A percentile compares a stretch with the other conserved stretches of the same genome.
phyloP scores from a whole-genome alignment of 75 land plant genomes.

The Gnetum montanum region DNA sequence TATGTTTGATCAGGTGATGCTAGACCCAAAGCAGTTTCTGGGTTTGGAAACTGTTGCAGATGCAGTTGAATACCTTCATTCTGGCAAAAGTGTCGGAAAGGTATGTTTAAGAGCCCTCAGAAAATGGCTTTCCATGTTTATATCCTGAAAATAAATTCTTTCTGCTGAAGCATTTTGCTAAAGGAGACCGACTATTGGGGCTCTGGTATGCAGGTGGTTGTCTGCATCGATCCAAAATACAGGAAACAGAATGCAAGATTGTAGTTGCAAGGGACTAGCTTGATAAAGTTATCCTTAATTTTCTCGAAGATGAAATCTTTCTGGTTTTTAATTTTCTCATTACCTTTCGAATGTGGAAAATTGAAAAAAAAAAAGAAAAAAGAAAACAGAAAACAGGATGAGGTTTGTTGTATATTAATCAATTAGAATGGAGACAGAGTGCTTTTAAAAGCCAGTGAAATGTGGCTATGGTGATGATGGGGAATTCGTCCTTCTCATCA shows the following conservation, averaged over 20 bases:
- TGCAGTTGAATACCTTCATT: conserved; percentile 95
- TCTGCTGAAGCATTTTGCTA: background rate
- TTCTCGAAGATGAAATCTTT: no score
- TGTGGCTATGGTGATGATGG: no score
- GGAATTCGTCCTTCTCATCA: no score
- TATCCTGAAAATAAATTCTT: background rate
- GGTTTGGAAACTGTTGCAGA: conserved; percentile 73
- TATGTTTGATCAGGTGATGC: conserved; percentile 41
- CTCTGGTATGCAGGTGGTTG: conserved; percentile 50
- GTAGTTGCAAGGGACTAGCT: no score
- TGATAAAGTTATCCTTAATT: no score
- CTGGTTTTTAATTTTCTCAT: no score
- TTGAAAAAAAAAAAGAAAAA: no score
- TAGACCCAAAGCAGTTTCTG: conserved; percentile 68
- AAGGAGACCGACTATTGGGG: background rate
- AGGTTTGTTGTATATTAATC: no score
- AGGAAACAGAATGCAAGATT: conserved; percentile 12
- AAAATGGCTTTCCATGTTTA: background rate
- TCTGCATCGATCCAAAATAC: conserved; percentile 57
- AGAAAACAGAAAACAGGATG: no score
- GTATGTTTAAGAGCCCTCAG: conserved; percentile 17
- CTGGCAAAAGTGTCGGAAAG: conserved; percentile 92
- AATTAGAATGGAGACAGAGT: no score
- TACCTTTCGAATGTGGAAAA: no score
- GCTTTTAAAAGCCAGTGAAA: no score